A percentile compares a stretch with the other conserved stretches of the same genome.
These are phyloP conservation scores for Penicillium sp. DNA, from an alignment of 2,329 filamentous ascomycete genomes.

Conservation along the genomic window DNA sequence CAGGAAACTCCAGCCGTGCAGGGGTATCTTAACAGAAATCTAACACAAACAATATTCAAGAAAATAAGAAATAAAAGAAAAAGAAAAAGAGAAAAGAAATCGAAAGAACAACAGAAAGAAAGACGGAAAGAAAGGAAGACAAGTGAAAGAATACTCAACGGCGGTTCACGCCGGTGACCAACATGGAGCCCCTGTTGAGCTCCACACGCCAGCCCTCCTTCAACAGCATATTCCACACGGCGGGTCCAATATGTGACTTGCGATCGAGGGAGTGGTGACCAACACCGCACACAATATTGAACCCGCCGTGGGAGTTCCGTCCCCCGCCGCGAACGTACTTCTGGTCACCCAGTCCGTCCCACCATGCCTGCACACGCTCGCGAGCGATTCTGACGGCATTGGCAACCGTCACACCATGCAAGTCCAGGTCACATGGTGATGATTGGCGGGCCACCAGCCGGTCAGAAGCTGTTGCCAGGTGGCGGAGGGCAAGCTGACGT, in stretches of 20 bases:
- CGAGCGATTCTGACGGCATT: conserved; percentile 78
- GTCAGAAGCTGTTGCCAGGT: conserved; percentile 67
- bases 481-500: conserved; percentile 54
- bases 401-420: conserved; percentile 78
- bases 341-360: conserved; percentile 67
- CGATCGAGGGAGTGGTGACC: conserved; percentile 77
- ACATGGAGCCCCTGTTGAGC: conserved; percentile 66
- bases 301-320: conserved; percentile 53
- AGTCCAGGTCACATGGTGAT: conserved; percentile 60
- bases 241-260: conserved; percentile 70
- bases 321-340: conserved; percentile 49
- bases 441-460: conserved; percentile 67
- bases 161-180: conserved; percentile 60
- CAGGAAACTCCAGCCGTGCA: conserved; percentile 8
- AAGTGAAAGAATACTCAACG: conserved; percentile 15
- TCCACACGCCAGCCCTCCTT: conserved; percentile 81
- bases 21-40: conserved; percentile 7
- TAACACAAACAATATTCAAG: not conserved
- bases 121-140: not conserved
- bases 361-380: conserved; percentile 69
- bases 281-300: conserved; percentile 75
- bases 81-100: not conserved
- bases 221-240: conserved; percentile 72
- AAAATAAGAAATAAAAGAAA: not conserved
- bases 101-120: no score